Conservation (phyloP, 345 rosid genomes). For the Crucihimalaya himalaica region DNA sequence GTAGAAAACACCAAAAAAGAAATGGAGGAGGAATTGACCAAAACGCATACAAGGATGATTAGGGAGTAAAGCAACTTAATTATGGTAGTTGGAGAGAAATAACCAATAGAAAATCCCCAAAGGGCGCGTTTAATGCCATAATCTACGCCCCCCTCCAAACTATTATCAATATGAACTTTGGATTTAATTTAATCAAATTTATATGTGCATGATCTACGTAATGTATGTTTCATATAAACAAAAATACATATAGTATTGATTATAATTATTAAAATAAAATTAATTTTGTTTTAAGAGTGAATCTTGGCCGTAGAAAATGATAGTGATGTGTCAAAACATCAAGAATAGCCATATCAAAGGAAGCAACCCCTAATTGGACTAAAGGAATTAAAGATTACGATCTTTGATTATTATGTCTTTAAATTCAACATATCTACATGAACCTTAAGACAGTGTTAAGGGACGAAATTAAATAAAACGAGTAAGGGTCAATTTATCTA, state of each 20-base stretch:
- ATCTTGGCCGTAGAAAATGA: constrained; percentile 26
- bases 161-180: background rate
- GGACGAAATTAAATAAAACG: constrained; percentile 36
- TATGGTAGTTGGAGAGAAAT: constrained; percentile 2
- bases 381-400: constrained; percentile 6
- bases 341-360: constrained; percentile 21
- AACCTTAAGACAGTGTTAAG: constrained; percentile 38
- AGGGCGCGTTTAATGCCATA: background rate
- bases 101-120: constrained; percentile 10
- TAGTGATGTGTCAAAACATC: constrained; percentile 24
- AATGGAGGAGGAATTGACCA: background rate
- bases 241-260: too few relatives aligned
- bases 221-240: too few relatives aligned
- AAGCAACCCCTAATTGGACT: constrained; percentile 27
- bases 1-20: background rate
- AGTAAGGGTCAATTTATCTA: constrained; percentile 45
- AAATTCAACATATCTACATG: constrained; percentile 25
- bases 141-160: constrained; percentile 1
- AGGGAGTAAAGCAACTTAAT: background rate
- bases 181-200: background rate
- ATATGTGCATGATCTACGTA: background rate
- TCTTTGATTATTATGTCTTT: constrained; percentile 22
- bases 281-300: background rate
- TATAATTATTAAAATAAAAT: too few relatives aligned
- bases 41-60: background rate